phyloP scores from a whole-genome alignment of 2,329 filamentous ascomycete species.

The Botrytis cinerea region DNA sequence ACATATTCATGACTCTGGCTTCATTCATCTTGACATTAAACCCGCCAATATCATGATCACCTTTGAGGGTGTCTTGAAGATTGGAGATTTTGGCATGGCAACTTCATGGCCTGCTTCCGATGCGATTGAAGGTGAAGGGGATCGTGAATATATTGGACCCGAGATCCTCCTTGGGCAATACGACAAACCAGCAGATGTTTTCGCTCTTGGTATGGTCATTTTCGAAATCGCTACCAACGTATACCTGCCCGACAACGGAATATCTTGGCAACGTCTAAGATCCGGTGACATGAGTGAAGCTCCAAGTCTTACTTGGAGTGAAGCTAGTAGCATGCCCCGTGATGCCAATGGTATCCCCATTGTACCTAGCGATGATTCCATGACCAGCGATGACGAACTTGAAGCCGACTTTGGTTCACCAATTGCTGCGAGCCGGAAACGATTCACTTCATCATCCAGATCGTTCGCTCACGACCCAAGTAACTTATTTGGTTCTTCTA shows the following conservation, averaged over 20 bases:
- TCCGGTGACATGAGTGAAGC: conserved; percentile 88
- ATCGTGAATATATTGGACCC: conserved; percentile 93
- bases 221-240: conserved; percentile 95
- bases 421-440: conserved; percentile 38
- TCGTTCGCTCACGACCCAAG: conserved; percentile 41
- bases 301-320: conserved; percentile 82
- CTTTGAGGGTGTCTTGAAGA: conserved; percentile 79
- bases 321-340: conserved; percentile 67
- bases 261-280: conserved; percentile 85
- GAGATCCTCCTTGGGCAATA: conserved; percentile 86
- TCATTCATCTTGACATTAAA: conserved; percentile 83
- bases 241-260: conserved; percentile 87
- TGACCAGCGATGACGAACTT: conserved; percentile 46
- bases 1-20: conserved; percentile 85
- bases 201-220: conserved; percentile 90
- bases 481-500: conserved; percentile 45
- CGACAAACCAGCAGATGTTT: conserved; percentile 90
- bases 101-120: conserved; percentile 73
- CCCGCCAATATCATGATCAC: conserved; percentile 82
- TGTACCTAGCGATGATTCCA: conserved; percentile 41
- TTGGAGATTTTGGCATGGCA: conserved; percentile 84
- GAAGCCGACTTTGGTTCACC: conserved; percentile 45
- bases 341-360: conserved; percentile 74
- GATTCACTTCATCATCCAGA: conserved; percentile 36
- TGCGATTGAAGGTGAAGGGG: conserved; percentile 85